Evolutionary conservation across 768 basidiomycete species (phyloP).

Genomic region (Phanerochaete carnosa): DNA sequence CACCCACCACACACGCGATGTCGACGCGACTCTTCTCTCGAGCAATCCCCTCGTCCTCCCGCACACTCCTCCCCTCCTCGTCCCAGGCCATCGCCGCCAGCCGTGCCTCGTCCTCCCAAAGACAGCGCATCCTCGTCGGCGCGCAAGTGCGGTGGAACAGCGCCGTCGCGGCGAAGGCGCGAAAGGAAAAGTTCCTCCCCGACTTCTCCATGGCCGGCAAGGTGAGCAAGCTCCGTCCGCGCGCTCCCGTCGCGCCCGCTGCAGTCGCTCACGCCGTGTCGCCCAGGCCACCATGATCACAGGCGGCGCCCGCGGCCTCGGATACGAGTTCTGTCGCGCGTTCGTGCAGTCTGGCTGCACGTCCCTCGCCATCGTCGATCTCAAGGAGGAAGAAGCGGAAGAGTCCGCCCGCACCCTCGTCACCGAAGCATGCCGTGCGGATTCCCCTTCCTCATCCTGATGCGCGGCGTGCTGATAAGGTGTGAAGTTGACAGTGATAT

Average conservation of each 20-base stretch:
- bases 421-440: conserved; percentile 47
- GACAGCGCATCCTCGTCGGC: conserved; percentile 4
- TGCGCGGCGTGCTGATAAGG: conserved; percentile 26
- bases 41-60: conserved; percentile 16
- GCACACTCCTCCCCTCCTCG: conserved; percentile 19
- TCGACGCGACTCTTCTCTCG: conserved; percentile 22
- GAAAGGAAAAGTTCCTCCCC: conserved; percentile 51
- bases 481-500: conserved; percentile 52
- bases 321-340: conserved; percentile 86
- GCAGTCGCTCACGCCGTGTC: conserved; percentile 3
- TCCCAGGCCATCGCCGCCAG: conserved; percentile 10
- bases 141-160: conserved; percentile 17
- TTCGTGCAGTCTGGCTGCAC: conserved; percentile 88
- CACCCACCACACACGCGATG: conserved; percentile 25
- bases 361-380: conserved; percentile 75
- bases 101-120: not conserved
- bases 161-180: conserved; percentile 20
- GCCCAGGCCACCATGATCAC: conserved; percentile 85
- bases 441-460: conserved; percentile 6
- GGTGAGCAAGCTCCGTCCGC: conserved; percentile 34
- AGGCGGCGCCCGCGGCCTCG: conserved; percentile 89
- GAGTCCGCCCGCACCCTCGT: conserved; percentile 67
- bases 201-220: conserved; percentile 79
- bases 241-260: conserved; percentile 1
- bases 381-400: conserved; percentile 67